Evolutionary conservation across 441 rosid species (phyloP), one percentile per base, ranked within the genome.

Genomic region (Cnidoscolus chayamansa): DNA sequence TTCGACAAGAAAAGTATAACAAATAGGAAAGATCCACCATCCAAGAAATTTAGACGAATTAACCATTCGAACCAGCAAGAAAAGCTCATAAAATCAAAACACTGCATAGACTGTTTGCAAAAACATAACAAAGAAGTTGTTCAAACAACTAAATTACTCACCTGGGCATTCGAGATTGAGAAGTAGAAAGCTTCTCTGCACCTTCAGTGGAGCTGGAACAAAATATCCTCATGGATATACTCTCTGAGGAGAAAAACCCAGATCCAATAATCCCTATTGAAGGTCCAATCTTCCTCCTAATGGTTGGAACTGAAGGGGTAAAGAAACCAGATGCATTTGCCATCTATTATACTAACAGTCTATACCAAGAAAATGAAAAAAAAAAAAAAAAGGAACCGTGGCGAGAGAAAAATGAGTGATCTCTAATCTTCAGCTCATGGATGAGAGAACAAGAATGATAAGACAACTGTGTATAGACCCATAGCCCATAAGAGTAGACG

Each of bases 301-400:
- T 30, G 65, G 76, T 74, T 49, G 95, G 89, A 76, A 87, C 66
- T 40, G 96, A 84, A 81, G 94, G 87, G 73, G 85, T 77, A 72
- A 85, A 78, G 70, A 88, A 78, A 60, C 90, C 90, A 79, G 89
- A 88, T 79, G 92, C 88, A 84, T 84, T 90, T 65, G 96, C 98
- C 98, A 91, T 93, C 76, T 76, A 45, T 11, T 57, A 32, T 60
- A 17, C 13, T 12, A 35, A 40, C 56, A 45, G 65, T 15, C 74
- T 48, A 64, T 15, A 60, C 32, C 72, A 68, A 37, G 50, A 25
- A 63, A 62, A 48, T 72, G 8, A 70, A 74, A 66, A 53, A 5
- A 7, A 19, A 15, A 25, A 25, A 25, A 25, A 25, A 25, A 25
- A 25, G 25, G 25, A 25, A 25, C 25, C 25, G 25, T 25, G 25